Evolutionary conservation across 805 yeast species (phyloP), one percentile per base, ranked within the genome.

Genomic region (Starmera pachycereana): DNA sequence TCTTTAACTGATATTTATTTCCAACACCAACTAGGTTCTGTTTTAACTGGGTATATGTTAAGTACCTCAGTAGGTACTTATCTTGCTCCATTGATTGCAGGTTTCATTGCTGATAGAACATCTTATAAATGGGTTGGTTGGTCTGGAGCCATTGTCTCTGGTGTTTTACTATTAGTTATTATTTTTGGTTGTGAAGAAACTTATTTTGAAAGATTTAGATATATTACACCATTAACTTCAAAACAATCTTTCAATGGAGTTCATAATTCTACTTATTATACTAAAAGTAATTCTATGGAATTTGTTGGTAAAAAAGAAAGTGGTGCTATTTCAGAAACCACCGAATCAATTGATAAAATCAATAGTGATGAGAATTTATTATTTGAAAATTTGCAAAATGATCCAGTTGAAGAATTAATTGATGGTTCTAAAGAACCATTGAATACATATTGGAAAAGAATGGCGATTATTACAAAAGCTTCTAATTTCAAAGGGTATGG

Each of bases 121-220:
- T 69, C 75, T n/a, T 85, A 83, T 63, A 66, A 82, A 51, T 85
- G 94, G 94, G 85, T 82, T 7, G 87, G 88, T 29, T 78, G 78
- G 71, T 53, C 68, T 47, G 78, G 76, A 12, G 75, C 74, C 7
- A 81, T 84, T 28, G 69, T 78, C 41, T 76, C 81, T 10, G 88
- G 78, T 33, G 77, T 61, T 3, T 61, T 77, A 27, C 57, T 81
- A 41, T 43, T 73, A 1, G 68, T 80, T 12, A 56, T 80, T 39
- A 47, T 78, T 22, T 72, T 81, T 45, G 70, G 71, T 14, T 73
- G 82, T 52, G 89, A 81, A 53, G 95, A 85, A 53, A 81, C 94
- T 1, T 65, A 65, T 35, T 78, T 78, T 48, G 81, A 79, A 50
- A 65, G 86, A 51, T 48, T 63, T n/a, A 60, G 52, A 29, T 72